Conservation (phyloP, 2,329 filamentous ascomycete genomes). For the Ophiostoma sp. region DNA sequence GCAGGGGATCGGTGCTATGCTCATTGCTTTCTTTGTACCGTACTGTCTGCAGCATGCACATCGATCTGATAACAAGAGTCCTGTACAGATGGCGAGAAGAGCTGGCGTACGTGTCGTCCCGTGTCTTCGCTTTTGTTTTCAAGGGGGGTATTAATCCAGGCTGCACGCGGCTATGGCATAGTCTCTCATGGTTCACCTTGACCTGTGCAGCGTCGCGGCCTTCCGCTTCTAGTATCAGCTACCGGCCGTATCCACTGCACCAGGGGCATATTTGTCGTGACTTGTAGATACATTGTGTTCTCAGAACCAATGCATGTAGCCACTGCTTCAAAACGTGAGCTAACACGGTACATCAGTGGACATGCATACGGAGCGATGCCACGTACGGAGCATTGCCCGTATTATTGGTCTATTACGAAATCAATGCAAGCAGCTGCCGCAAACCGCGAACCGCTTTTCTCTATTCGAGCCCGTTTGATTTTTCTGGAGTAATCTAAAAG, state of each 20-base stretch:
- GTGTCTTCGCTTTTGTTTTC: too few relatives aligned
- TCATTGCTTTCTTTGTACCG: not conserved
- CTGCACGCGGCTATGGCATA: too few relatives aligned
- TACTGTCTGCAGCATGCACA: not conserved
- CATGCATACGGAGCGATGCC: conserved; percentile 11
- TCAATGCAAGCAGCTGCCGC: not conserved
- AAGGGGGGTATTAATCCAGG: too few relatives aligned
- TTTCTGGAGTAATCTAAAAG: not conserved
- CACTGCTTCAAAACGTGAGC: not conserved
- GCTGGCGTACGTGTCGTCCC: too few relatives aligned
- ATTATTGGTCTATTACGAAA: not conserved
- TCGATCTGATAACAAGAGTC: not conserved
- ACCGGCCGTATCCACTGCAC: not conserved
- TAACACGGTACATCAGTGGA: not conserved
- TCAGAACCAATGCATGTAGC: not conserved
- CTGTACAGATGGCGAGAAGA: too few relatives aligned
- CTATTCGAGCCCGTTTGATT: too few relatives aligned
- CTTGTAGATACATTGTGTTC: not conserved
- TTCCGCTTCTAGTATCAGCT: conserved; percentile 5
- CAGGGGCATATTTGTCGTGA: not conserved
- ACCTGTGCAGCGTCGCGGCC: not conserved
- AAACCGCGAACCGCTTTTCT: too few relatives aligned
- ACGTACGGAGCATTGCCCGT: not conserved
- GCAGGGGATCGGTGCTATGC: not conserved
- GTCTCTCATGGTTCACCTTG: too few relatives aligned